Conservation (phyloP, 441 rosid species). For the Corymbia citriodora region DNA sequence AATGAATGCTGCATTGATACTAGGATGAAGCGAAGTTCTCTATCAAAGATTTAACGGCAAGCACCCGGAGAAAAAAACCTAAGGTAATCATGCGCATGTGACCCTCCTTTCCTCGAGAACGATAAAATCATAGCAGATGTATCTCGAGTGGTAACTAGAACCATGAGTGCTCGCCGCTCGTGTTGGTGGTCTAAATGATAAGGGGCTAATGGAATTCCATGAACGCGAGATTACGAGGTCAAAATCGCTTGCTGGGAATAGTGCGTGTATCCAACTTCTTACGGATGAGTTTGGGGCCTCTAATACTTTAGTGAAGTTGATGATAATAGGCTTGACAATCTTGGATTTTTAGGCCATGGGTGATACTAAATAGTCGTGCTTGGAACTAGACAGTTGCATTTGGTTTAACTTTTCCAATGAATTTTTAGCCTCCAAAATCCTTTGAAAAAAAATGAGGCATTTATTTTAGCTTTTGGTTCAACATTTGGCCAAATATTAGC, state of each 20-base stretch:
- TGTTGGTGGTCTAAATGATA: background rate
- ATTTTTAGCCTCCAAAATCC: too few species aligned
- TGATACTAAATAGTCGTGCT: background rate
- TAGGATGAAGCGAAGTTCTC: background rate
- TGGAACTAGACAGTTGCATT: background rate
- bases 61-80: background rate
- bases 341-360: background rate
- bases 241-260: background rate
- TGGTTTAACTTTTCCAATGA: rapidly evolving
- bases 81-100: background rate
- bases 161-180: background rate
- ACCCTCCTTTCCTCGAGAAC: background rate
- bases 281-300: background rate
- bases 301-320: background rate
- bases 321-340: background rate
- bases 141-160: background rate
- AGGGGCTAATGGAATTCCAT: background rate
- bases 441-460: too few species aligned
- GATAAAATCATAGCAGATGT: background rate
- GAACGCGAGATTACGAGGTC: background rate
- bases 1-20: background rate
- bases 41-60: background rate
- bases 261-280: background rate
- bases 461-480: too few species aligned
- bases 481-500: background rate